Evolutionary conservation across 2,329 filamentous ascomycete genomes (phyloP).

Genomic region (Trichoderma sp.): DNA sequence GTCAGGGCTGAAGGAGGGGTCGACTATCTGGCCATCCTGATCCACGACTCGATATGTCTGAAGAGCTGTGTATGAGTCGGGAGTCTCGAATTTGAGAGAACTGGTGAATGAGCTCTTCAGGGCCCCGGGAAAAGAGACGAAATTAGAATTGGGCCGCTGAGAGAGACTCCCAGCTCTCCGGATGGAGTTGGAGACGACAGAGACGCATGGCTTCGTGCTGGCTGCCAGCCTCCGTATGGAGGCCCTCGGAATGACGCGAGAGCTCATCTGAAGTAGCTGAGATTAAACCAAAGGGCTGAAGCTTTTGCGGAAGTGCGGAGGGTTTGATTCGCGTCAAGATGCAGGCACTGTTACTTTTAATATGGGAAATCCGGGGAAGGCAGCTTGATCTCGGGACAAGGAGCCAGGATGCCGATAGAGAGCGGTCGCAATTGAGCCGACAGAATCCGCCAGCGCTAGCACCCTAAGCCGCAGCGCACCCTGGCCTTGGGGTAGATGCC

Average conservation of each 20-base stretch:
- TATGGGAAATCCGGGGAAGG: constrained; percentile 14
- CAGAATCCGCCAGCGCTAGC: constrained; percentile 35
- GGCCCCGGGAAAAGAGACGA: constrained; percentile 85
- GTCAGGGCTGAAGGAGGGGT: constrained; percentile 70
- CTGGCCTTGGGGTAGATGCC: too few relatives aligned
- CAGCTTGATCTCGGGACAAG: constrained; percentile 5
- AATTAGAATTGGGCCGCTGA: constrained; percentile 58
- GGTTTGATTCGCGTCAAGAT: neutral
- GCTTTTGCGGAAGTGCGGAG: neutral
- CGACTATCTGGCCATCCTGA: constrained; percentile 82
- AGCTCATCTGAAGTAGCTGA: constrained; percentile 21
- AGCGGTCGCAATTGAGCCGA: constrained; percentile 42
- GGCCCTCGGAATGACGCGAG: constrained; percentile 7
- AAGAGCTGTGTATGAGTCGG: constrained; percentile 73
- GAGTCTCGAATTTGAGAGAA: constrained; percentile 74
- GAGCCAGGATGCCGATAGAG: constrained; percentile 27
- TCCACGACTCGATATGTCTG: constrained; percentile 91
- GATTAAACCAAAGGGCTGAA: neutral
- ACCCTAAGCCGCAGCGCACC: neutral
- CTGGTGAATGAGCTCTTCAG: constrained; percentile 91
- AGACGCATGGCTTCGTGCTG: constrained; percentile 5
- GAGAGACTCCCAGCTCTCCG: constrained; percentile 56
- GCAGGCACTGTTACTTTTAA: constrained; percentile 1
- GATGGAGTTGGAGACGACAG: constrained; percentile 28
- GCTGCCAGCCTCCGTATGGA: constrained; percentile 19